A percentile compares a stretch with the other conserved stretches of the same genome.
phyloP scores from a whole-genome alignment of 805 yeast genomes.

The Helenozyma rhizophorensis region DNA sequence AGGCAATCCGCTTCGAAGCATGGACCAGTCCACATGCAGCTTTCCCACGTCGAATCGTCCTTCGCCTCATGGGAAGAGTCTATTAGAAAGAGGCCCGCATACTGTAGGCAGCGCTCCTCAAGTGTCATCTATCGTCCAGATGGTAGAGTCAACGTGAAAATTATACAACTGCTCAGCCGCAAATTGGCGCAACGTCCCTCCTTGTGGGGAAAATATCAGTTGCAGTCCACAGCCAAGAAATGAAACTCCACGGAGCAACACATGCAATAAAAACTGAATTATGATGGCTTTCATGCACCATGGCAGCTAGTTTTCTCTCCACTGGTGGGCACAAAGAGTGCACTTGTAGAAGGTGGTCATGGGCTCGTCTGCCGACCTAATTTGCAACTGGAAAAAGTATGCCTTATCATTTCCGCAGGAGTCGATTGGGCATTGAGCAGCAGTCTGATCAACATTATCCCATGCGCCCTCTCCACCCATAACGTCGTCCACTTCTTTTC shows the following conservation, averaged over 20 bases:
- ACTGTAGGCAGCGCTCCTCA: no score
- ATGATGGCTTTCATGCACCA: no score
- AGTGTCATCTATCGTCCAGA: no score
- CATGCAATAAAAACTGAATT: no score
- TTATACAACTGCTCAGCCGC: no score
- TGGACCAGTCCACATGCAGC: no score
- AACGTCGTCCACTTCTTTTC: slow-evolving; percentile 94
- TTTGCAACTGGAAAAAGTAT: slow-evolving; percentile 93
- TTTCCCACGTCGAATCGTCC: slow-evolving; percentile 10
- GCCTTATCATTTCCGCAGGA: slow-evolving; percentile 86
- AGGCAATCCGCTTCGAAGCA: no score
- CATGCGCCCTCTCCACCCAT: slow-evolving; percentile 96
- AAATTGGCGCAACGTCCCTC: no score
- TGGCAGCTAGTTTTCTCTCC: slow-evolving; percentile 88
- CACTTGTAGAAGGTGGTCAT: slow-evolving; percentile 98
- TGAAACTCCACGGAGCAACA: background rate
- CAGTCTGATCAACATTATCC: slow-evolving; percentile 97
- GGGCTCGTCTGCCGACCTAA: slow-evolving; percentile 98
- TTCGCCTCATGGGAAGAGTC: slow-evolving; percentile 13
- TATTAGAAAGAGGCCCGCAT: background rate
- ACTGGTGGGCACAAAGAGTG: slow-evolving; percentile 86
- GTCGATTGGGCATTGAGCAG: slow-evolving; percentile 87
- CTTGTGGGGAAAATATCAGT: no score
- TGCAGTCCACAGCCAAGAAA: background rate
- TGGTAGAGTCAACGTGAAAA: no score